Percentiles rank a stretch among this genome's conserved stretches.
Conservation (phyloP, 1,284 basidiomycete species). For the Xerocomus minutiporus region DNA sequence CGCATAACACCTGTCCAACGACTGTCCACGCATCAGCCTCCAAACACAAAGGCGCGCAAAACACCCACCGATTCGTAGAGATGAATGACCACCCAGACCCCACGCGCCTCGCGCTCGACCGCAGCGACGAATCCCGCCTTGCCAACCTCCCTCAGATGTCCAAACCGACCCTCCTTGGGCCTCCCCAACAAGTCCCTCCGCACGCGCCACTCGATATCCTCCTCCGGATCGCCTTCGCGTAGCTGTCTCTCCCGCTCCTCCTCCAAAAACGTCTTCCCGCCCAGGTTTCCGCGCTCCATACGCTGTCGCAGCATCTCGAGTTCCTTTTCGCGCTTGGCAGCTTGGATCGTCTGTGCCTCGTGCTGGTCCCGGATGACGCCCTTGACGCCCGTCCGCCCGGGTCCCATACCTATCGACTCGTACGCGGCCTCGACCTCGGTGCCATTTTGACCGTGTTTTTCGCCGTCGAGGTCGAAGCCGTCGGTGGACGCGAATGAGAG, state of each 20-base stretch:
- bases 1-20: slow-evolving; percentile 65
- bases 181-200: slow-evolving; percentile 43
- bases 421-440: slow-evolving; percentile 24
- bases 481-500: slow-evolving; percentile 29
- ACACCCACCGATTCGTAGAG: slow-evolving; percentile 71
- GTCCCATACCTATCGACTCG: slow-evolving; percentile 73
- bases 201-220: slow-evolving; percentile 5
- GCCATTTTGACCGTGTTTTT: slow-evolving; percentile 8
- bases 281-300: slow-evolving; percentile 60
- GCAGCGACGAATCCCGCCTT: slow-evolving; percentile 68
- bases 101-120: slow-evolving; percentile 67
- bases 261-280: slow-evolving; percentile 65
- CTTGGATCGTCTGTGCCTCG: slow-evolving; percentile 56
- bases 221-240: slow-evolving; percentile 21
- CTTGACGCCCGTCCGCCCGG: slow-evolving; percentile 78
- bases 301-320: slow-evolving; percentile 45
- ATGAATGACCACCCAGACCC: slow-evolving; percentile 77
- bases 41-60: neutral
- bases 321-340: slow-evolving; percentile 46
- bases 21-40: slow-evolving; percentile 39
- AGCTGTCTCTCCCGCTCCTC: slow-evolving; percentile 58
- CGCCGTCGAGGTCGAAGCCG: slow-evolving; percentile 39
- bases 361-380: slow-evolving; percentile 75
- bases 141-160: slow-evolving; percentile 79
- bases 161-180: slow-evolving; percentile 57